Conservation (phyloP, 805 yeast genomes). For the Metschnikowia baotianmanensis region DNA sequence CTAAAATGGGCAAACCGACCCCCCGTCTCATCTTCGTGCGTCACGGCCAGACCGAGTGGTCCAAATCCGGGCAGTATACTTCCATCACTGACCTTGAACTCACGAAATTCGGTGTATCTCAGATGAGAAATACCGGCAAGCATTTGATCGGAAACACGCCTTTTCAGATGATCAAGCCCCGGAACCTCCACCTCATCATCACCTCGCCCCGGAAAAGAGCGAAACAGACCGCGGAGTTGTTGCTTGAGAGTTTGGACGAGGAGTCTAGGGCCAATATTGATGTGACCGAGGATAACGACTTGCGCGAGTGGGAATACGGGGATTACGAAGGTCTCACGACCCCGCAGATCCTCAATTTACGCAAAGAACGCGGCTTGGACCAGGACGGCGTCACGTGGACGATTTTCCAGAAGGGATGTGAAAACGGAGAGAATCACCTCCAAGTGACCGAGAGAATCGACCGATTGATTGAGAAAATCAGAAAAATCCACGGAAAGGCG, state of each 20-base stretch:
- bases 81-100: slow-evolving; percentile 79
- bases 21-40: slow-evolving; percentile 74
- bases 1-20: slow-evolving; percentile 27
- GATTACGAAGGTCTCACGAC: slow-evolving; percentile 87
- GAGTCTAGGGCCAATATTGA: slow-evolving; percentile 42
- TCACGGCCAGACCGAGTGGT: slow-evolving; percentile 96
- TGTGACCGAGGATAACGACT: slow-evolving; percentile 54
- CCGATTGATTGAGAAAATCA: slow-evolving; percentile 61
- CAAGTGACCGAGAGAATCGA: slow-evolving; percentile 75
- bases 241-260: slow-evolving; percentile 49
- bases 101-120: slow-evolving; percentile 73
- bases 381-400: slow-evolving; percentile 53
- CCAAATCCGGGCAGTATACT: slow-evolving; percentile 89
- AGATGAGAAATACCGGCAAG: slow-evolving; percentile 72
- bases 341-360: slow-evolving; percentile 57
- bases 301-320: slow-evolving; percentile 96
- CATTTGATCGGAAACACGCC: slow-evolving; percentile 59
- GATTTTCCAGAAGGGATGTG: slow-evolving; percentile 93
- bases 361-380: slow-evolving; percentile 57
- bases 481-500: slow-evolving; percentile 55
- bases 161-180: slow-evolving; percentile 58
- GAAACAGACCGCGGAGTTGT: slow-evolving; percentile 63
- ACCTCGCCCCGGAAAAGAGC: slow-evolving; percentile 86
- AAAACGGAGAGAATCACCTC: slow-evolving; percentile 72
- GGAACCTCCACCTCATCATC: slow-evolving; percentile 58